Percentiles rank a stretch among this genome's conserved stretches.
phyloP scores from a whole-genome alignment of 495 filamentous ascomycete genomes.

The Tuber aestivum region DNA sequence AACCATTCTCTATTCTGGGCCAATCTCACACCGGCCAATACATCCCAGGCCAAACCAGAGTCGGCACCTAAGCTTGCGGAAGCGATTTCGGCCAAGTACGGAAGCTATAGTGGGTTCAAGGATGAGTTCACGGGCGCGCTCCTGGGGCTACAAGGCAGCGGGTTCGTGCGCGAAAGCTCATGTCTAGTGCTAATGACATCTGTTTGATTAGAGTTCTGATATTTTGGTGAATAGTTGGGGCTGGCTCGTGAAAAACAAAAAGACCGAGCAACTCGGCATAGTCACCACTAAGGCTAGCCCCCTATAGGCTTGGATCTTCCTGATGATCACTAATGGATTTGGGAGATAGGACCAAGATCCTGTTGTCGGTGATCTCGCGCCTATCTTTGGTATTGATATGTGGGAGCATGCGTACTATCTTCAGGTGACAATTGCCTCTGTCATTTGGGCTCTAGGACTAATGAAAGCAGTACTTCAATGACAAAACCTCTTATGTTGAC shows the following conservation, averaged over 20 bases:
- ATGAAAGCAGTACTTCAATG: slow-evolving; percentile 75
- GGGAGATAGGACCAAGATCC: slow-evolving; percentile 69
- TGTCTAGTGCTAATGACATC: background rate
- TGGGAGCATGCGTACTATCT: slow-evolving; percentile 88
- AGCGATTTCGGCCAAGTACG: slow-evolving; percentile 71
- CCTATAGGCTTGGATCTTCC: background rate
- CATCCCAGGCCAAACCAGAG: slow-evolving; percentile 46
- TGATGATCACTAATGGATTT: background rate
- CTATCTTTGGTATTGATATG: slow-evolving; percentile 87
- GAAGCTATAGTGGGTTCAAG: slow-evolving; percentile 66
- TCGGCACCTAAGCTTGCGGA: slow-evolving; percentile 51
- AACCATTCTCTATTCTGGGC: slow-evolving; percentile 98
- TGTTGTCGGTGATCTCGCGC: slow-evolving; percentile 70
- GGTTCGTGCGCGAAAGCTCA: slow-evolving; percentile 40
- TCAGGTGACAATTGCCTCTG: slow-evolving; percentile 14
- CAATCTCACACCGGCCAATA: slow-evolving; percentile 54
- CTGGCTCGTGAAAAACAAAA: slow-evolving; percentile 86
- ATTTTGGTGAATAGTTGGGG: slow-evolving; percentile 54
- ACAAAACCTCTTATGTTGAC: slow-evolving; percentile 93
- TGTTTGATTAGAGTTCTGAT: background rate
- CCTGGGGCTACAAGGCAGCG: slow-evolving; percentile 82
- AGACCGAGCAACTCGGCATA: slow-evolving; percentile 67
- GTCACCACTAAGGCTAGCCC: slow-evolving; percentile 60
- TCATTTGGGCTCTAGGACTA: slow-evolving; percentile 43
- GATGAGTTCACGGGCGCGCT: slow-evolving; percentile 73